Percentiles rank a stretch among this genome's conserved stretches.
Evolutionary conservation across 2,329 filamentous ascomycete species (phyloP).

Genomic region (Neofusicoccum cordaticola): DNA sequence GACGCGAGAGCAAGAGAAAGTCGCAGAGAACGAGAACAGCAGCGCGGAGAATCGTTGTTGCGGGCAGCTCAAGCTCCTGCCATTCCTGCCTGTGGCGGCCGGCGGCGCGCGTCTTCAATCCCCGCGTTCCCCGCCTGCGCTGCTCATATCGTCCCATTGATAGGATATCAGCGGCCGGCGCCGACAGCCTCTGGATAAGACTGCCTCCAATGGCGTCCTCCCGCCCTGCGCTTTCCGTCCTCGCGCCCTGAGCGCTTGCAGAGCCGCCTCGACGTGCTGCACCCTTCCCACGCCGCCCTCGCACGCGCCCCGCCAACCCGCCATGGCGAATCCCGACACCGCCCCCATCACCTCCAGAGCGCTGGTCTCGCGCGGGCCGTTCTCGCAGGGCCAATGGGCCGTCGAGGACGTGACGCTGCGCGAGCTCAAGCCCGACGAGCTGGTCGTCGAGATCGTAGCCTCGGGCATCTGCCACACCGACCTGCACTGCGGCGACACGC

Average conservation of each 20-base stretch:
- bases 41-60: not conserved
- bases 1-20: no score
- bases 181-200: slow-evolving; percentile 3
- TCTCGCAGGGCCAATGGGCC: slow-evolving; percentile 36
- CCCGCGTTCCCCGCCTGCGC: not conserved
- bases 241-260: not conserved
- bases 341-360: slow-evolving; percentile 22
- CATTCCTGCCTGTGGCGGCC: not conserved
- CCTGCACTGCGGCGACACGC: slow-evolving; percentile 41
- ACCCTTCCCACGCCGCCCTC: not conserved
- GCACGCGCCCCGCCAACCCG: not conserved
- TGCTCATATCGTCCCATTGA: not conserved
- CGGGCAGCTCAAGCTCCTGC: not conserved
- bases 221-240: not conserved
- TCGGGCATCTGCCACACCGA: slow-evolving; percentile 56
- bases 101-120: not conserved
- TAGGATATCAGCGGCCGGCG: slow-evolving; percentile 1
- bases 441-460: slow-evolving; percentile 52
- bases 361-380: slow-evolving; percentile 37
- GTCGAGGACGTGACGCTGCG: slow-evolving; percentile 36
- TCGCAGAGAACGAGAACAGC: not conserved
- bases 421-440: slow-evolving; percentile 41
- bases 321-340: not conserved
- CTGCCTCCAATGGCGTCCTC: not conserved
- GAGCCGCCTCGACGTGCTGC: not conserved